Conservation (phyloP, 1,284 basidiomycete species). For the Termitomyces sp. region DNA sequence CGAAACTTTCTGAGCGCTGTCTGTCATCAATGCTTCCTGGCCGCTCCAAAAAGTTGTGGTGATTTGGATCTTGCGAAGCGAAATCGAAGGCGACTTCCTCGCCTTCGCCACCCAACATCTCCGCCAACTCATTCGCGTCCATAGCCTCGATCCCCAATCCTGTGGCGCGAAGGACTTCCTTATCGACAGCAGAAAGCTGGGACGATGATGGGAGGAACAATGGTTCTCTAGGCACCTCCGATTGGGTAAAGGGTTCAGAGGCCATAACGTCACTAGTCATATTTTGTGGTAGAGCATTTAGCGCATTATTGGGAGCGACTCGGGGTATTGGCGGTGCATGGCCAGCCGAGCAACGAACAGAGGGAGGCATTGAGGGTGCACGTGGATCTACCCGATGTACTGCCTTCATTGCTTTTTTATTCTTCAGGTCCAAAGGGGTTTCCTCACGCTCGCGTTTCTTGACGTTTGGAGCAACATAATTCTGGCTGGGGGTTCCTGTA, state of each 20-base stretch:
- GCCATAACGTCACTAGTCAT: neutral
- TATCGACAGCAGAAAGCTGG: constrained; percentile 52
- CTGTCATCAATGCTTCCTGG: neutral
- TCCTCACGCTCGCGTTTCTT: constrained; percentile 42
- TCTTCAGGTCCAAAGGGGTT: constrained; percentile 29
- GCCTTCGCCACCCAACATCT: constrained; percentile 61
- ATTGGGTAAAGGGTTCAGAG: constrained; percentile 7
- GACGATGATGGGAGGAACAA: constrained; percentile 63
- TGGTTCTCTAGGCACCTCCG: constrained; percentile 32
- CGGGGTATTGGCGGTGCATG: constrained; percentile 18
- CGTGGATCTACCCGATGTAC: constrained; percentile 42
- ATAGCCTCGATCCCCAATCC: constrained; percentile 63
- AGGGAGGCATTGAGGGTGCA: constrained; percentile 19
- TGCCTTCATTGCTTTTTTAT: constrained; percentile 55
- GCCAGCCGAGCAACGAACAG: constrained; percentile 20
- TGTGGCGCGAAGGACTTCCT: constrained; percentile 46
- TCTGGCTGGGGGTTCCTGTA: constrained; percentile 19
- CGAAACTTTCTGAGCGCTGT: constrained; percentile 23
- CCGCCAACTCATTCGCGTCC: constrained; percentile 54
- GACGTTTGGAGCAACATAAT: constrained; percentile 23
- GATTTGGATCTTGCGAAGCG: constrained; percentile 19
- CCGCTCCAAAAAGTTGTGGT: constrained; percentile 4
- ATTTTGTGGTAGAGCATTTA: neutral
- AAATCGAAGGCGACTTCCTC: constrained; percentile 51
- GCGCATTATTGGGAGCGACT: constrained; percentile 11